These are phyloP conservation scores for Kingdonia uniflora DNA, from an alignment of 164 flowering plant genomes.

Conservation along the genomic window DNA sequence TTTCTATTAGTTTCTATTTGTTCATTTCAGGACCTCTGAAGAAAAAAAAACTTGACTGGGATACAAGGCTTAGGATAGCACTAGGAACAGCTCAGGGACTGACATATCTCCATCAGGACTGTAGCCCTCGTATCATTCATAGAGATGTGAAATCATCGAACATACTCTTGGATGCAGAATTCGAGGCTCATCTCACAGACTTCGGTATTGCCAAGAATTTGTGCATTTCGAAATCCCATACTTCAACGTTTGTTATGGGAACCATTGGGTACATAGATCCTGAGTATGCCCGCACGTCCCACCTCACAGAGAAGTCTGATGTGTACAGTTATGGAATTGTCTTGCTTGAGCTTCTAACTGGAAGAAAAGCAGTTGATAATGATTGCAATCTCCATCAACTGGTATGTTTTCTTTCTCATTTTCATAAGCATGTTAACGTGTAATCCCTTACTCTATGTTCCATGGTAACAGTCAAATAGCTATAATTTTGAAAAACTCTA, in stretches of 20 bases:
- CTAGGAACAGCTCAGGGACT: slow-evolving; percentile 92
- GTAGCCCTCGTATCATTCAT: slow-evolving; percentile 89
- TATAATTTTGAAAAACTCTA: too few relatives aligned
- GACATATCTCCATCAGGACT: slow-evolving; percentile 92
- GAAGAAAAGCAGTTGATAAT: slow-evolving; percentile 89
- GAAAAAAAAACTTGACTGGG: slow-evolving; percentile 89
- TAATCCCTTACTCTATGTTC: neutral
- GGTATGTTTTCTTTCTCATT: slow-evolving; percentile 29
- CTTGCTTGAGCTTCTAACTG: slow-evolving; percentile 84
- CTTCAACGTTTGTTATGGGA: slow-evolving; percentile 90
- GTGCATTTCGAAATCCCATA: slow-evolving; percentile 60
- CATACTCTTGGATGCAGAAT: slow-evolving; percentile 78
- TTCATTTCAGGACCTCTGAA: slow-evolving; percentile 42
- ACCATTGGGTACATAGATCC: slow-evolving; percentile 98
- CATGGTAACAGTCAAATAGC: neutral
- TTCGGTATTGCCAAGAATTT: slow-evolving; percentile 93
- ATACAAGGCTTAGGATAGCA: slow-evolving; percentile 69
- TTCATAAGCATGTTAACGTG: neutral
- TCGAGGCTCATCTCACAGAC: slow-evolving; percentile 92
- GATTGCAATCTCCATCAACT: slow-evolving; percentile 89
- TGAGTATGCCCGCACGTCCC: slow-evolving; percentile 93
- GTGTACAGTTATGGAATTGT: slow-evolving; percentile 94
- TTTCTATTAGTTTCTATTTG: neutral
- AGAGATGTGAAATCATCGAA: slow-evolving; percentile 95
- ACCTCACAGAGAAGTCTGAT: slow-evolving; percentile 96